phyloP scores from a whole-genome alignment of 1,139 yeast genomes.

The Debaryomyces sp. region DNA sequence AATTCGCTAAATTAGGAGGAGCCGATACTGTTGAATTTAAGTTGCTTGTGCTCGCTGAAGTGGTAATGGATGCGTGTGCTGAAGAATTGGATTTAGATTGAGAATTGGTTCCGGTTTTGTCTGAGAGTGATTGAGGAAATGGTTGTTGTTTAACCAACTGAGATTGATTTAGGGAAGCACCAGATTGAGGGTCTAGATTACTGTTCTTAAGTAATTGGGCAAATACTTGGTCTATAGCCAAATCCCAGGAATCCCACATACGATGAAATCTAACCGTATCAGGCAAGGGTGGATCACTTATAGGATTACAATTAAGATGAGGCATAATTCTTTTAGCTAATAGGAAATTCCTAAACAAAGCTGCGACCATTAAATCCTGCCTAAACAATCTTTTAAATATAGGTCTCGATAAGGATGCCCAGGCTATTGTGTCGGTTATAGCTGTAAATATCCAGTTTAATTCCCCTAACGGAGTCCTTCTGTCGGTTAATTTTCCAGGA shows the following conservation, averaged over 20 bases:
- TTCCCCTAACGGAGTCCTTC: slow-evolving; percentile 95
- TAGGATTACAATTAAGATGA: slow-evolving; percentile 89
- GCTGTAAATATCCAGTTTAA: slow-evolving; percentile 98
- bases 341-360: slow-evolving; percentile 86
- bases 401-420: slow-evolving; percentile 90
- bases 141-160: slow-evolving; percentile 1
- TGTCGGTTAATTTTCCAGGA: slow-evolving; percentile 89
- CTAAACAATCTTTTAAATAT: slow-evolving; percentile 87
- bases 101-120: slow-evolving; percentile 22
- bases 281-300: slow-evolving; percentile 92
- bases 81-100: slow-evolving; percentile 11
- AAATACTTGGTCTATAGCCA: slow-evolving; percentile 92
- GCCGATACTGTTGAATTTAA: slow-evolving; percentile 1
- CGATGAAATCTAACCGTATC: slow-evolving; percentile 79
- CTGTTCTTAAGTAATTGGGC: slow-evolving; percentile 58
- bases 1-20: slow-evolving; percentile 40
- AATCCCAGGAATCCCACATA: slow-evolving; percentile 99
- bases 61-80: background rate
- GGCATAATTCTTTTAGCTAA: slow-evolving; percentile 95
- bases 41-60: slow-evolving; percentile 3
- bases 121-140: slow-evolving; percentile 16
- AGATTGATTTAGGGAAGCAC: slow-evolving; percentile 1
- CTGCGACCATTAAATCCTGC: slow-evolving; percentile 97
- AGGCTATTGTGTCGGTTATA: slow-evolving; percentile 96
- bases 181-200: slow-evolving; percentile 25